A percentile compares a stretch with the other conserved stretches of the same genome.
Conservation (phyloP, 2,329 filamentous ascomycete species). For the Pseudocercospora pini-densiflorae region DNA sequence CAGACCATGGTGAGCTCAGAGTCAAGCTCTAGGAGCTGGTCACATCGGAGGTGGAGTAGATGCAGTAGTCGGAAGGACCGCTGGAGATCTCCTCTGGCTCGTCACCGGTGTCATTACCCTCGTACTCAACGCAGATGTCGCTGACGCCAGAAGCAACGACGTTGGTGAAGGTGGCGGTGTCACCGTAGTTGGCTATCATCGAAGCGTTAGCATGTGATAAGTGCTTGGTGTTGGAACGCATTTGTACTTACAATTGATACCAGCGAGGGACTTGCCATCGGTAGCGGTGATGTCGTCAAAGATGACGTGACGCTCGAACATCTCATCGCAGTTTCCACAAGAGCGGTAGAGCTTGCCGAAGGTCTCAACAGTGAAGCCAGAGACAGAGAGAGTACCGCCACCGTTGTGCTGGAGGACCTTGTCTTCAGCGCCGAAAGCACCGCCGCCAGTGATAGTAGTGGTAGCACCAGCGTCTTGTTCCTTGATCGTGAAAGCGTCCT, state of each 20-base stretch:
- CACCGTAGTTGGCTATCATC: conserved; percentile 8
- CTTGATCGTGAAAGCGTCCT: conserved; percentile 42
- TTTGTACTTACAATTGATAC: conserved; percentile 49
- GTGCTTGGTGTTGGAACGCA: background rate
- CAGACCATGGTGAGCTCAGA: background rate
- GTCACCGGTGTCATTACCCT: conserved; percentile 41
- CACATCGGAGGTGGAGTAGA: conserved; percentile 38
- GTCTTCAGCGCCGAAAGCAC: conserved; percentile 35
- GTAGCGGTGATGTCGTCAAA: conserved; percentile 51
- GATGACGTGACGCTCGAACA: conserved; percentile 49
- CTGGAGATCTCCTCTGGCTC: conserved; percentile 40
- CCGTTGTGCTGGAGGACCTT: conserved; percentile 45
- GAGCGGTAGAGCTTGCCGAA: conserved; percentile 57
- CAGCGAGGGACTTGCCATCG: conserved; percentile 49
- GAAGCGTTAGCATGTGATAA: background rate
- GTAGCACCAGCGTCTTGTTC: conserved; percentile 31
- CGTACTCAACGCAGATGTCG: conserved; percentile 44
- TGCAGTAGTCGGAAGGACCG: conserved; percentile 41
- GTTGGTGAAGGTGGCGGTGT: conserved; percentile 39
- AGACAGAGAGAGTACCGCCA: conserved; percentile 42
- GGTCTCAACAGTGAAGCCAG: conserved; percentile 47
- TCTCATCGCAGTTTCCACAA: conserved; percentile 55
- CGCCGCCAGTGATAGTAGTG: conserved; percentile 41
- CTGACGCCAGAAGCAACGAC: conserved; percentile 43
- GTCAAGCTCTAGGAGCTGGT: conserved; percentile 18